Evolutionary conservation across 2,329 filamentous ascomycete species (phyloP), one percentile per base, ranked within the genome.

Genomic region (Ophiostoma quercus): DNA sequence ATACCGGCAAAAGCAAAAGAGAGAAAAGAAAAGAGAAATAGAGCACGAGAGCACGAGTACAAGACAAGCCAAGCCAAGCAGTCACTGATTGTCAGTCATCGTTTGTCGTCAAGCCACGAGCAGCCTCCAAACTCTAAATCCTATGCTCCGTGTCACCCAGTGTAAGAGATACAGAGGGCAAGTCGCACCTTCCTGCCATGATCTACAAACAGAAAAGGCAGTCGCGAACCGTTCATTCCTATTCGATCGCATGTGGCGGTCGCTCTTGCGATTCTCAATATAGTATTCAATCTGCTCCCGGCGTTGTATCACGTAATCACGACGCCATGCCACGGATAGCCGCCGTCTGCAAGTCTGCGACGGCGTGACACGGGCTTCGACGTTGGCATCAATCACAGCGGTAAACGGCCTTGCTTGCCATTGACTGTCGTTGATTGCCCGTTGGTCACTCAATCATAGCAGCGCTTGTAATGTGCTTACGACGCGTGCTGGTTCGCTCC

Each of bases 351-450:
- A 57, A 57, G 51, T n/a, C n/a, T 57, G 22, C 22, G 4, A 57
- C 51, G 51, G 51, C 51, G 51, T 57, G n/a, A 57, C 51, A 57
- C 51, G 22, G 11, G 32, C 16, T 37, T 37, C 60, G 29, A 63
- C 29, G 60, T 63, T 63, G 60, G 16, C 29, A 34, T 63, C 29
- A 63, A 63, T 63, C 60, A 63, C 60, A 63, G 14, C 60, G 60
- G 32, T n/a, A 37, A 19, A 63, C 14, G 60, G 32, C 1, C 51
- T n/a, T 47, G 39, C 39, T 41, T 41, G 39, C 39, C 39, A 41
- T 41, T 41, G 43, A 14, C 19, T 47, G 16, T 16, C 11, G 16
- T 47, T 8, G 43, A 14, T 9, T 47, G 43, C 43, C 16, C 19
- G 7, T 47, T 19, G 43, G 43, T 8, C 16, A 47, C 51, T 22